Base-by-base conservation (phyloP, 352 stramenopile genomes). In the Elongisporangium senticosum region DNA sequence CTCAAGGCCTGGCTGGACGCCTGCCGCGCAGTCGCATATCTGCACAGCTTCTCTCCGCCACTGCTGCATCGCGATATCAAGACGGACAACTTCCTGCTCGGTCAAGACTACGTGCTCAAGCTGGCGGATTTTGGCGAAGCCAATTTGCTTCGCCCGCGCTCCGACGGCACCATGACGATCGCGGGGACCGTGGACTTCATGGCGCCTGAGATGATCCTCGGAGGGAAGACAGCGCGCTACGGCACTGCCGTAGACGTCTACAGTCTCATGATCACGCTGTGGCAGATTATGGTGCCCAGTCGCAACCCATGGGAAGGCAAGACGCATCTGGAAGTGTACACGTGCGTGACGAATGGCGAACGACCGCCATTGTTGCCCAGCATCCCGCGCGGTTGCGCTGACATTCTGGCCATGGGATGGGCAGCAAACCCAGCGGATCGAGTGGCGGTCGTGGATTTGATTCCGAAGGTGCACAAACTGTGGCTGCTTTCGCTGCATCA, bases 111-210 rank as follows among this genome's bases (percentile, higher is more conserved):
- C 47, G 55, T 89, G 20, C 62, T 95, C 26, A 95, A 95, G 59
- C 75, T 95, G 7, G 75, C 83, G 0, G 86, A 95, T 64, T 95
- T 95, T 65, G 86, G 86, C 7, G 86, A 95, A 64, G 82, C 83
- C 51, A 95, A 95, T 49, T 75, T 95, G 69, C 49, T 95, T 20
- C 71, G 78, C 4, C 85, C 85, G 40, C 78, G 84, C 43, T 81
- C 72, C 7, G 85, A 95, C 61, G 76, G 77, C 6, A 88, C 85
- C 13, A 95, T 95, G 85, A 95, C 85, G 21, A 91, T 95, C 64
- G 82, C 83, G 0, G 85, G 85, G 0, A 95, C 82, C 0, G 85
- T 95, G 10, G 85, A 95, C 55, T 95, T 90, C 58, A 95, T 95
- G 85, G 85, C 83, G 0, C 83, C 83, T 0, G 83, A 93, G 63